Conservation (phyloP, 768 basidiomycete genomes). For the Coprinopsis cinerea region DNA sequence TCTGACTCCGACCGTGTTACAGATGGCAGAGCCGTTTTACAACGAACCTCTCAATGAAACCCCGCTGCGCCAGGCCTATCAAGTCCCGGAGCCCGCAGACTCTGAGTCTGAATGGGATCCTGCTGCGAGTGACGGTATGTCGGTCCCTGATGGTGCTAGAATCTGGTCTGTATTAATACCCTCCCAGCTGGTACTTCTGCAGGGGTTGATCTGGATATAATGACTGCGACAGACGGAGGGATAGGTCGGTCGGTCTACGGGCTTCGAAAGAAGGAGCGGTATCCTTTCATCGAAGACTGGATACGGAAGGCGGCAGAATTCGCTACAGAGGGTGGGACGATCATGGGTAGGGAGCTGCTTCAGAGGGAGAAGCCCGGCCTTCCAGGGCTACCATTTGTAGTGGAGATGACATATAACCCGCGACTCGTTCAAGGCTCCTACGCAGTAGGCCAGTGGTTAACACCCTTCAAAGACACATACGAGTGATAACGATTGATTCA, state of each 20-base stretch:
- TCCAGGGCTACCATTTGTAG: background rate
- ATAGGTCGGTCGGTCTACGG: background rate
- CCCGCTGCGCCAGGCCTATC: slow-evolving; percentile 1
- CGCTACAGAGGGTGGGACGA: background rate
- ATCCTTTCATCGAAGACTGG: background rate
- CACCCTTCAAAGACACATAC: too few relatives aligned
- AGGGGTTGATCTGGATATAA: background rate
- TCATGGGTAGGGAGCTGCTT: too few relatives aligned
- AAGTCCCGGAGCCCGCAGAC: background rate
- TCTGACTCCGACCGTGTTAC: background rate
- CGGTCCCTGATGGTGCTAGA: background rate
- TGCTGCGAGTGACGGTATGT: too few relatives aligned
- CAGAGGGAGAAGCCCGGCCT: too few relatives aligned
- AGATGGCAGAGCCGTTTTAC: background rate
- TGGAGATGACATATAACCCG: background rate
- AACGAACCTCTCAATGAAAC: background rate
- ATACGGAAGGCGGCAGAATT: background rate
- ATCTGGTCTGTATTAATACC: too few relatives aligned
- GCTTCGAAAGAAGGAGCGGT: background rate
- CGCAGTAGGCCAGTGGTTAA: slow-evolving; percentile 1
- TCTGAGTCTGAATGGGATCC: background rate
- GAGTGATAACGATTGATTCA: too few relatives aligned
- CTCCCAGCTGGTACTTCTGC: background rate
- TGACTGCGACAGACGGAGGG: background rate
- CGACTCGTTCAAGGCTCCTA: background rate